Percentiles rank a stretch among this genome's conserved stretches.
These are phyloP conservation scores for Colletotrichum spaethianum DNA, from an alignment of 2,329 filamentous ascomycete genomes.

Conservation along the genomic window DNA sequence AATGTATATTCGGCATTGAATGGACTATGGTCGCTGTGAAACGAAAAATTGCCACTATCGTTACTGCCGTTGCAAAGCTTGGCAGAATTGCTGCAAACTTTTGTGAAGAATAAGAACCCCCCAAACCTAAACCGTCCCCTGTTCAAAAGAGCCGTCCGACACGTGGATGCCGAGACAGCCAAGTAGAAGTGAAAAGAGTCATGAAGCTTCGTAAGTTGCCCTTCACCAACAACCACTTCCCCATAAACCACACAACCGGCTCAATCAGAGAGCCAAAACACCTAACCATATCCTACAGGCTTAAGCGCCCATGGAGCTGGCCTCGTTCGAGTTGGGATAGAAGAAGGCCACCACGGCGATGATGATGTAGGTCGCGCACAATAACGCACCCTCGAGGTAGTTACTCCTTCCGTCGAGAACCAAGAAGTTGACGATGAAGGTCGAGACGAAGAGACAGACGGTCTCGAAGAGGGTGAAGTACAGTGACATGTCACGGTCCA, in stretches of 20 bases:
- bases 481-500: slow-evolving; percentile 79
- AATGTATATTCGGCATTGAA: not conserved
- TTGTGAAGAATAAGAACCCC: slow-evolving; percentile 3
- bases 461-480: slow-evolving; percentile 94
- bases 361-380: slow-evolving; percentile 78
- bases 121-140: slow-evolving; percentile 26
- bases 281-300: not conserved
- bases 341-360: slow-evolving; percentile 78
- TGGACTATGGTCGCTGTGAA: not conserved
- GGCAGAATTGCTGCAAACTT: slow-evolving; percentile 9
- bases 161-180: not conserved
- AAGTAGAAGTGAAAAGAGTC: slow-evolving; percentile 2
- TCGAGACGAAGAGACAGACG: slow-evolving; percentile 85
- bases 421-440: slow-evolving; percentile 90
- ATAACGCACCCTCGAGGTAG: slow-evolving; percentile 83
- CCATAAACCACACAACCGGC: not conserved
- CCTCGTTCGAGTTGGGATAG: slow-evolving; percentile 68
- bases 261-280: not conserved
- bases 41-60: not conserved
- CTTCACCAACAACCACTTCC: slow-evolving; percentile 23
- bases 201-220: slow-evolving; percentile 30
- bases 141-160: not conserved
- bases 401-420: slow-evolving; percentile 89
- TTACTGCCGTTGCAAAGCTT: slow-evolving; percentile 4
- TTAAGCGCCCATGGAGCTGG: slow-evolving; percentile 53